Evolutionary conservation across 1,139 yeast species (phyloP).

Genomic region (Yamadazyma blattariae): DNA sequence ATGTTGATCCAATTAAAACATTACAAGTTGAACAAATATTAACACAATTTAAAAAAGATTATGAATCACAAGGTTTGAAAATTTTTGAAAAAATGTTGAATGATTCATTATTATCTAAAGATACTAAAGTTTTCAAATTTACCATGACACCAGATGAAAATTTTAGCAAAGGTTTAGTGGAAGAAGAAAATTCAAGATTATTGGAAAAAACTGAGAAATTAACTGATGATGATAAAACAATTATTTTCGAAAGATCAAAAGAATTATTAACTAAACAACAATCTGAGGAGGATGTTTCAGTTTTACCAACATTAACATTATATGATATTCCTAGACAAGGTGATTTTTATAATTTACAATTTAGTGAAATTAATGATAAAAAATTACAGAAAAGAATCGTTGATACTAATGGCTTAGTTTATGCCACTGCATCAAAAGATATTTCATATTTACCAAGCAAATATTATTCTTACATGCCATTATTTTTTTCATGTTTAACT

Average conservation of each 20-base stretch:
- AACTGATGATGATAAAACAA: slow-evolving; percentile 53
- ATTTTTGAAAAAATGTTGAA: slow-evolving; percentile 60
- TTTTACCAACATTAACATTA: slow-evolving; percentile 73
- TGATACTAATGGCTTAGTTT: slow-evolving; percentile 74
- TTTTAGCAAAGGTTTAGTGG: slow-evolving; percentile 46
- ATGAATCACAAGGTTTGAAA: slow-evolving; percentile 48
- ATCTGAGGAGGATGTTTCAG: slow-evolving; percentile 67
- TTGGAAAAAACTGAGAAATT: slow-evolving; percentile 40
- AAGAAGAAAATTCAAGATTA: slow-evolving; percentile 59
- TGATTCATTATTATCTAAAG: slow-evolving; percentile 43
- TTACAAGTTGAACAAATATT: slow-evolving; percentile 66
- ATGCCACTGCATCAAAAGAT: slow-evolving; percentile 59
- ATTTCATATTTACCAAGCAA: slow-evolving; percentile 57
- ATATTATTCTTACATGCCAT: slow-evolving; percentile 66
- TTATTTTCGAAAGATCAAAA: slow-evolving; percentile 59
- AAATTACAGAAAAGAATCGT: slow-evolving; percentile 49
- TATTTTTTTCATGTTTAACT: slow-evolving; percentile 77
- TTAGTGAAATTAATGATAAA: slow-evolving; percentile 18
- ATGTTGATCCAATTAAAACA: slow-evolving; percentile 64
- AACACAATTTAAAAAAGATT: slow-evolving; percentile 58
- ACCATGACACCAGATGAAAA: slow-evolving; percentile 69
- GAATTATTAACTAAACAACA: slow-evolving; percentile 62
- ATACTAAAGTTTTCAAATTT: slow-evolving; percentile 61
- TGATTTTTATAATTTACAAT: slow-evolving; percentile 33
- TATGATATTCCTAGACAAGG: slow-evolving; percentile 68